These are phyloP conservation scores for Coemansia sp. DNA, from an alignment of 192 early-diverging fungal genomes.

Conservation along the genomic window DNA sequence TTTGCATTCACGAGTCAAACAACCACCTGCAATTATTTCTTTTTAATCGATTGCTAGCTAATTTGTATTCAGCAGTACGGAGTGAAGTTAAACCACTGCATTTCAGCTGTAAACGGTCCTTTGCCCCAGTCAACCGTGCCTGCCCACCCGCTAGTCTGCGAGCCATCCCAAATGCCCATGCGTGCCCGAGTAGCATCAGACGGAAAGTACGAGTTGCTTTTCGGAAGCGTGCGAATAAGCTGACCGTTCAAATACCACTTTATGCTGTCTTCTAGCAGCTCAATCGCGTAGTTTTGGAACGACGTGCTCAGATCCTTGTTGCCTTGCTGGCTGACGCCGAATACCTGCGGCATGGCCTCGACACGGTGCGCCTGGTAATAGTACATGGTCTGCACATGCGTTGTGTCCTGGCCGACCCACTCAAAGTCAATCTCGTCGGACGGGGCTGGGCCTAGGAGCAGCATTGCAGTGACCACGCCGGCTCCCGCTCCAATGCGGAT, in stretches of 20 bases:
- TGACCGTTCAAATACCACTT: constrained; percentile 59
- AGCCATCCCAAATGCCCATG: constrained; percentile 54
- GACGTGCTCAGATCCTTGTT: constrained; percentile 37
- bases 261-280: constrained; percentile 54
- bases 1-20: too few relatives aligned
- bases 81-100: constrained; percentile 35
- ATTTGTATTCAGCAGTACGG: constrained; percentile 25
- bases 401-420: constrained; percentile 56
- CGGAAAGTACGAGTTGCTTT: constrained; percentile 16
- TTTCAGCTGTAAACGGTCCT: constrained; percentile 35
- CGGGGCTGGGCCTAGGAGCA: constrained; percentile 45
- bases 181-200: constrained; percentile 25
- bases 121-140: constrained; percentile 47
- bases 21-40: too few relatives aligned
- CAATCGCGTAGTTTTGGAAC: constrained; percentile 60
- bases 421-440: constrained; percentile 66
- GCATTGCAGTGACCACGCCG: constrained; percentile 54
- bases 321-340: constrained; percentile 24
- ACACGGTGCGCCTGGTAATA: constrained; percentile 49
- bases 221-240: not conserved
- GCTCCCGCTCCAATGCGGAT: constrained; percentile 37
- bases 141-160: constrained; percentile 48
- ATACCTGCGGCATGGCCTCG: constrained; percentile 19
- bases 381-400: constrained; percentile 53
- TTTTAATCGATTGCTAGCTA: too few relatives aligned